Conservation (phyloP, 2,329 filamentous ascomycete genomes). For the Neophaeococcomyces mojaviensis region DNA sequence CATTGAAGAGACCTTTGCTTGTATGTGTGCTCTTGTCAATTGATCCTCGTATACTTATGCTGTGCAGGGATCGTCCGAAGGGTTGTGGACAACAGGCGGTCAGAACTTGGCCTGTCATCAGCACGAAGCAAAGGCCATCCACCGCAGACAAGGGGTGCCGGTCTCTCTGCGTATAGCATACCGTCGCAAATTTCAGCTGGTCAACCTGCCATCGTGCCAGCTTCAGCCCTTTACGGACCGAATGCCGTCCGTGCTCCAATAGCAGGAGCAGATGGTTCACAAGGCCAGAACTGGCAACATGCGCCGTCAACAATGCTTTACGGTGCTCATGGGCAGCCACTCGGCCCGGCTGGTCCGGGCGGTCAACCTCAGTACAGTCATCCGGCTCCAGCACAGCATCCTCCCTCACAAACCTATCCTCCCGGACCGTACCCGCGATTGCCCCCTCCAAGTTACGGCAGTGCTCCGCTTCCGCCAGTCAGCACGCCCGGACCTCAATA, state of each 20-base stretch:
- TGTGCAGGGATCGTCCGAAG: slow-evolving; percentile 50
- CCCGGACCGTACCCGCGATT: slow-evolving; percentile 8
- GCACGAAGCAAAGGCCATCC: slow-evolving; percentile 27
- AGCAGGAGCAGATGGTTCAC: slow-evolving; percentile 23
- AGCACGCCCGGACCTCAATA: slow-evolving; percentile 13
- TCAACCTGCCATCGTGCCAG: slow-evolving; percentile 68
- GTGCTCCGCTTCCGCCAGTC: slow-evolving; percentile 20
- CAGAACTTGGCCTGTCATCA: slow-evolving; percentile 39
- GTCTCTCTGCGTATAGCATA: slow-evolving; percentile 15
- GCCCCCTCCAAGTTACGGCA: slow-evolving; percentile 1
- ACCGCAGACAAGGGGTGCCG: slow-evolving; percentile 17
- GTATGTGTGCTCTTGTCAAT: slow-evolving; percentile 26
- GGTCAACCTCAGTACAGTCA: slow-evolving; percentile 30
- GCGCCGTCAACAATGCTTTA: slow-evolving; percentile 32
- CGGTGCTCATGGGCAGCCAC: slow-evolving; percentile 44
- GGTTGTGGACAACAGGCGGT: slow-evolving; percentile 38
- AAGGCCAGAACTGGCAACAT: slow-evolving; percentile 28
- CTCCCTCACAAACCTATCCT: slow-evolving; percentile 23
- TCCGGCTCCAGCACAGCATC: slow-evolving; percentile 27
- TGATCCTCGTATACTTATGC: no score
- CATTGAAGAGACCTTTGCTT: slow-evolving; percentile 61
- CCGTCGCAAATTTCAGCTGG: slow-evolving; percentile 6
- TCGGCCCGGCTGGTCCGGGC: slow-evolving; percentile 30
- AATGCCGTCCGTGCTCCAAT: slow-evolving; percentile 30
- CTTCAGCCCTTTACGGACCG: slow-evolving; percentile 56